A percentile compares a stretch with the other conserved stretches of the same genome.
Evolutionary conservation across 2,329 filamentous ascomycete genomes (phyloP).

Genomic region (Harringtonia aguacate): DNA sequence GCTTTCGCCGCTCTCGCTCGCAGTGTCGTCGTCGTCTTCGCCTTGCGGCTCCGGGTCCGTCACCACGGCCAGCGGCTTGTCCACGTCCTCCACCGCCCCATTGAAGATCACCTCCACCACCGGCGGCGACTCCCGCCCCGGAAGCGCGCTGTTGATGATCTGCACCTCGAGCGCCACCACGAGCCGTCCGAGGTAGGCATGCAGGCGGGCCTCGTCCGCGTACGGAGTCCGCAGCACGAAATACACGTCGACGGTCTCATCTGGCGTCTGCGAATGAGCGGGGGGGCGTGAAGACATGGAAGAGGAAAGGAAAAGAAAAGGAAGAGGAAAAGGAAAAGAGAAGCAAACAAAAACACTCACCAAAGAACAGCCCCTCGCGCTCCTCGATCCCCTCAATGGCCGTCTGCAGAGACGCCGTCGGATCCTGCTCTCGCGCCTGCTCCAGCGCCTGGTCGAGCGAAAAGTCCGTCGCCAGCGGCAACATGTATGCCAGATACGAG

Average conservation of each 20-base stretch:
- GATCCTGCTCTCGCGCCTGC: conserved; percentile 7
- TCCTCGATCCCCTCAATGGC: conserved; percentile 48
- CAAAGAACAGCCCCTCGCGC: conserved; percentile 60
- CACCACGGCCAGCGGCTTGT: conserved; percentile 39
- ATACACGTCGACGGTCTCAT: conserved; percentile 62
- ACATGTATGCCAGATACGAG: conserved; percentile 49
- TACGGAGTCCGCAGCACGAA: conserved; percentile 56
- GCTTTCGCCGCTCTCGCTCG: conserved; percentile 22
- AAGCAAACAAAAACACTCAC: conserved; percentile 31
- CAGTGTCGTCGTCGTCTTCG: background rate
- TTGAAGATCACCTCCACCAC: conserved; percentile 51
- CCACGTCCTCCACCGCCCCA: conserved; percentile 36
- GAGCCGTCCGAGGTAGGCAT: conserved; percentile 50
- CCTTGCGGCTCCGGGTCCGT: conserved; percentile 21
- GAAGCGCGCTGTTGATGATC: conserved; percentile 44
- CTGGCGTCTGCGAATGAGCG: conserved; percentile 27
- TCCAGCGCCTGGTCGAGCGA: conserved; percentile 41
- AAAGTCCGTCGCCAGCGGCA: conserved; percentile 46
- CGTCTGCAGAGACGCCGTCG: conserved; percentile 24
- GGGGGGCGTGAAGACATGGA: background rate
- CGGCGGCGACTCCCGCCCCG: conserved; percentile 32
- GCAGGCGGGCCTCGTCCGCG: conserved; percentile 44
- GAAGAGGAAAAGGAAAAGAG: background rate
- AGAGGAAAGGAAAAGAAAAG: background rate
- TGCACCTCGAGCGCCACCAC: conserved; percentile 56